phyloP scores from a whole-genome alignment of 2,329 filamentous ascomycete species.

The Aureobasidium sp. region DNA sequence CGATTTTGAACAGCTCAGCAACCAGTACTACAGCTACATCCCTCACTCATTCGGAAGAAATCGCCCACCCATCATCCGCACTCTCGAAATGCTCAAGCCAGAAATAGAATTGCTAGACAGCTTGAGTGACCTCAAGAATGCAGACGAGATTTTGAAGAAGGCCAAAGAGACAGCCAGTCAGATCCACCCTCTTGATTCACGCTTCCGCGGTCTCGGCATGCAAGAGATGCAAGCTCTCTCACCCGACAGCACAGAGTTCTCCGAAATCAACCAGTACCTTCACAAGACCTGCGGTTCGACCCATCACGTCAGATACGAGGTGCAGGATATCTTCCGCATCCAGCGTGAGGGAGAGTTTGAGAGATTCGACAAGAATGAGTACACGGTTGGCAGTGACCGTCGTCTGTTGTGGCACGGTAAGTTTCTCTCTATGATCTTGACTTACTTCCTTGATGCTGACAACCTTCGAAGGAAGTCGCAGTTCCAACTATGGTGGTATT shows the following conservation, averaged over 20 bases:
- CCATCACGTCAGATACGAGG: conserved; percentile 52
- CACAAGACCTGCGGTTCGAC: conserved; percentile 58
- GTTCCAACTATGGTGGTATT: conserved; percentile 80
- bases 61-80: conserved; percentile 60
- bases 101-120: conserved; percentile 77
- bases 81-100: conserved; percentile 53
- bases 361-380: conserved; percentile 56
- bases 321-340: conserved; percentile 76
- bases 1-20: conserved; percentile 53
- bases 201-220: conserved; percentile 64
- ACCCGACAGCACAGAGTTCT: conserved; percentile 54
- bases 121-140: conserved; percentile 78
- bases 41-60: conserved; percentile 73
- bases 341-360: conserved; percentile 65
- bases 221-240: conserved; percentile 69
- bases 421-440: no score
- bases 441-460: no score
- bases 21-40: conserved; percentile 73
- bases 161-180: conserved; percentile 41
- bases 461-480: no score
- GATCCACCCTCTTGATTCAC: conserved; percentile 62
- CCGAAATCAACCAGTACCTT: conserved; percentile 60
- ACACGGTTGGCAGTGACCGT: conserved; percentile 52
- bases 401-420: conserved; percentile 77
- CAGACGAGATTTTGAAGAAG: conserved; percentile 67